Evolutionary conservation across 2,329 filamentous ascomycete species (phyloP), one percentile per base, ranked within the genome.

Genomic region (Malbranchea zuffiana): DNA sequence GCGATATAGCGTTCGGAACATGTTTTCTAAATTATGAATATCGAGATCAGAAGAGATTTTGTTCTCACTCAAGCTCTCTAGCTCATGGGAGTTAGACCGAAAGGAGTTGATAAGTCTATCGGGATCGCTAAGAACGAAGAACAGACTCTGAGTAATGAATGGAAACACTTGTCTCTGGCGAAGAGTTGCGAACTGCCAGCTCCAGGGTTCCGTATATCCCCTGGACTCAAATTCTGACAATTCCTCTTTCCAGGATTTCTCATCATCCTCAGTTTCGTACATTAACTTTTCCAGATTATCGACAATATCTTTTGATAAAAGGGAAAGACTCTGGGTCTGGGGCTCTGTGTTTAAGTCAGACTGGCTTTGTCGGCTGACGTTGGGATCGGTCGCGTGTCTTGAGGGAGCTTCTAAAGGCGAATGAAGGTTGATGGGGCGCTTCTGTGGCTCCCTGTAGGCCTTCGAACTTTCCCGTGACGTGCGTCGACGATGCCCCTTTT

Each of bases 101-200:
- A 67, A 66, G 6, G 64, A 66, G 25, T 43, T 50, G 3, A 66
- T 35, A 6, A 68, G 53, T 30, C 63, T 57, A 19, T 46, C 53
- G 15, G 60, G 54, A 35, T 50, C 58, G 42, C 63, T 59, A 29
- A 68, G 42, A 10, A 61, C 54, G 42, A 60, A 68, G 40, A 58
- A 62, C 1, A 66, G 52, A 37, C 62, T 66, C 42, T 67, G 65
- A 5, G 56, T 52, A 34, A 66, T 42, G 41, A 66, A 67, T 4
- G 58, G 50, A 34, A 60, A 63, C 11, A 49, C 53, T 28, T 56
- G 46, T 12, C 56, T 56, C 39, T 63, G 60, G 4, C 49, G 48
- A 25, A 42, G 38, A n/a, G 58, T 59, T 29, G 60, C 57, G 47
- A 53, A 57, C 28, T 44, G 48, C 57, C 58, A 62, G 18, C 60